Conservation (phyloP, 306 rosid genomes). For the Inga laurina region DNA sequence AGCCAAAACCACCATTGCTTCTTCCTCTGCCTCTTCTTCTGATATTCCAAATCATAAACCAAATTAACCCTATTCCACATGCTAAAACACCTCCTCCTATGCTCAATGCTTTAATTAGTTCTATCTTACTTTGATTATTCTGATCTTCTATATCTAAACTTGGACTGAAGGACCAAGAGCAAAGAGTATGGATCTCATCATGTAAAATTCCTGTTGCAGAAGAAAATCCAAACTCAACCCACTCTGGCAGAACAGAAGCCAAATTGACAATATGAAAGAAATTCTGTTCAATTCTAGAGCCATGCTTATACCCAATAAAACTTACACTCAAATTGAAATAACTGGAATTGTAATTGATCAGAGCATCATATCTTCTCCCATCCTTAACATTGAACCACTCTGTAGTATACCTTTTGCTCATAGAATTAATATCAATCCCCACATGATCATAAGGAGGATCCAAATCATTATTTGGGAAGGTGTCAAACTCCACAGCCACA, state of each 20-base stretch:
- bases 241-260: slow-evolving; percentile 27
- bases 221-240: slow-evolving; percentile 46
- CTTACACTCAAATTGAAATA: slow-evolving; percentile 28
- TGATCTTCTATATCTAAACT: slow-evolving; percentile 7
- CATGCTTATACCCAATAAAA: slow-evolving; percentile 29
- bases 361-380: slow-evolving; percentile 36
- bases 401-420: not conserved
- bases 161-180: slow-evolving; percentile 45
- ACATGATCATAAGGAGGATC: slow-evolving; percentile 42
- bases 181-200: slow-evolving; percentile 40
- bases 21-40: not conserved
- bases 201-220: slow-evolving; percentile 25
- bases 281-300: slow-evolving; percentile 9
- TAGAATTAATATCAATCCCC: slow-evolving; percentile 28
- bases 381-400: slow-evolving; percentile 36
- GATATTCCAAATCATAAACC: slow-evolving; percentile 15
- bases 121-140: not conserved
- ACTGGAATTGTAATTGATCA: slow-evolving; percentile 19
- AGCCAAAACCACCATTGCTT: slow-evolving; percentile 3
- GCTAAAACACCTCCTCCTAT: slow-evolving; percentile 26
- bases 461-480: slow-evolving; percentile 14
- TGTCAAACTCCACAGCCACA: slow-evolving; percentile 62
- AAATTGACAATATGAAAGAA: slow-evolving; percentile 4
- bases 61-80: slow-evolving; percentile 8
- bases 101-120: slow-evolving; percentile 21